These are phyloP conservation scores for Cephalotrichum gorgonifer DNA, from an alignment of 2,329 filamentous ascomycete genomes.

Conservation along the genomic window DNA sequence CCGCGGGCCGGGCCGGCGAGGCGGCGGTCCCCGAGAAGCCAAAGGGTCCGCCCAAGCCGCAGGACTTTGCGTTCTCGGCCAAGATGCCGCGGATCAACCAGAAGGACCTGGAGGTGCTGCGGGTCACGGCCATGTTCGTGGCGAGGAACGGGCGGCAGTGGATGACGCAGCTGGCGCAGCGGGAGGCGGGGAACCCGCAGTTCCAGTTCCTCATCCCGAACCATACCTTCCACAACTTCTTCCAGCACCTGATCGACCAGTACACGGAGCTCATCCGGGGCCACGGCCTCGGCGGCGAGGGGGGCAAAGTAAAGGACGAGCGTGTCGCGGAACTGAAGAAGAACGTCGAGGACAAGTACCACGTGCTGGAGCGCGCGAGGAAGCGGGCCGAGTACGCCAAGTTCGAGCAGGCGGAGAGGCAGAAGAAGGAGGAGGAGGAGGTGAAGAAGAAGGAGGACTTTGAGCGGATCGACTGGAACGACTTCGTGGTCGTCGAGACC, in stretches of 20 bases:
- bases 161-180: conserved; percentile 80
- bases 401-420: conserved; percentile 74
- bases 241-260: conserved; percentile 84
- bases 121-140: conserved; percentile 79
- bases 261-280: conserved; percentile 71
- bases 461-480: conserved; percentile 93
- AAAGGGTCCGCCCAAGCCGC: conserved; percentile 73
- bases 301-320: conserved; percentile 59
- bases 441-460: conserved; percentile 68
- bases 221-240: conserved; percentile 94
- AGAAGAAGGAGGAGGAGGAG: conserved; percentile 78
- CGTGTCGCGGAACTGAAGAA: conserved; percentile 62
- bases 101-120: conserved; percentile 69
- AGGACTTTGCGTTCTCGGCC: conserved; percentile 85
- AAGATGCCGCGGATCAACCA: conserved; percentile 96
- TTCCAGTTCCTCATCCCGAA: conserved; percentile 94
- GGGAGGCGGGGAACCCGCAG: conserved; percentile 82
- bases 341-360: conserved; percentile 70
- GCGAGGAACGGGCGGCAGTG: conserved; percentile 88
- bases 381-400: conserved; percentile 81
- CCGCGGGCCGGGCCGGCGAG: conserved; percentile 64
- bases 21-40: conserved; percentile 49
- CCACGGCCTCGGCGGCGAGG: conserved; percentile 54
- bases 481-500: conserved; percentile 92
- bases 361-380: conserved; percentile 69